Conservation (phyloP, 2,329 filamentous ascomycete genomes). For the Sarocladium oryzae region DNA sequence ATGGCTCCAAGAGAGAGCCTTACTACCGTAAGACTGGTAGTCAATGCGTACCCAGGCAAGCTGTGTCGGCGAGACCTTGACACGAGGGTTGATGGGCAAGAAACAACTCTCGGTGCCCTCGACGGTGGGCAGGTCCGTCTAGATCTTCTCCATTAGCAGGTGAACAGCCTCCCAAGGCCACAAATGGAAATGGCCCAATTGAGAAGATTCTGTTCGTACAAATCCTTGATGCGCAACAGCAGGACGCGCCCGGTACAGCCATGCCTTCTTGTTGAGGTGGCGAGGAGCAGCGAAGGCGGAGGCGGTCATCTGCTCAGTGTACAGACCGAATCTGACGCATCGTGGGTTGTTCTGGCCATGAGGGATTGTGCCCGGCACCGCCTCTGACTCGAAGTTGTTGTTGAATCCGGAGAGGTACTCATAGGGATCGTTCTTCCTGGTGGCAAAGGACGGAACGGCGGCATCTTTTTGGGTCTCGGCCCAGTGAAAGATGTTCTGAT, state of each 20-base stretch:
- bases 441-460: slow-evolving; percentile 45
- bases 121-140: slow-evolving; percentile 16
- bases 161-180: too few species aligned
- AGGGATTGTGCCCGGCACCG: slow-evolving; percentile 38
- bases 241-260: slow-evolving; percentile 22
- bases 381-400: slow-evolving; percentile 36
- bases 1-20: too few species aligned
- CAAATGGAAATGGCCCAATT: too few species aligned
- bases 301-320: slow-evolving; percentile 38
- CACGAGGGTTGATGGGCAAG: slow-evolving; percentile 17
- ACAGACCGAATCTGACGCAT: slow-evolving; percentile 29
- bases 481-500: slow-evolving; percentile 49
- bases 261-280: slow-evolving; percentile 24
- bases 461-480: slow-evolving; percentile 54
- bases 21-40: too few species aligned
- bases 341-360: slow-evolving; percentile 38
- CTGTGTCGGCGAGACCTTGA: slow-evolving; percentile 16
- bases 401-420: slow-evolving; percentile 50
- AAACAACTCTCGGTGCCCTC: slow-evolving; percentile 20
- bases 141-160: background rate
- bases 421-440: slow-evolving; percentile 34
- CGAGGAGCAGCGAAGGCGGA: slow-evolving; percentile 24
- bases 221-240: slow-evolving; percentile 24
- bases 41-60: slow-evolving; percentile 20
- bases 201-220: background rate